Conservation (phyloP, 805 yeast species). For the Lachancea thermotolerans region DNA sequence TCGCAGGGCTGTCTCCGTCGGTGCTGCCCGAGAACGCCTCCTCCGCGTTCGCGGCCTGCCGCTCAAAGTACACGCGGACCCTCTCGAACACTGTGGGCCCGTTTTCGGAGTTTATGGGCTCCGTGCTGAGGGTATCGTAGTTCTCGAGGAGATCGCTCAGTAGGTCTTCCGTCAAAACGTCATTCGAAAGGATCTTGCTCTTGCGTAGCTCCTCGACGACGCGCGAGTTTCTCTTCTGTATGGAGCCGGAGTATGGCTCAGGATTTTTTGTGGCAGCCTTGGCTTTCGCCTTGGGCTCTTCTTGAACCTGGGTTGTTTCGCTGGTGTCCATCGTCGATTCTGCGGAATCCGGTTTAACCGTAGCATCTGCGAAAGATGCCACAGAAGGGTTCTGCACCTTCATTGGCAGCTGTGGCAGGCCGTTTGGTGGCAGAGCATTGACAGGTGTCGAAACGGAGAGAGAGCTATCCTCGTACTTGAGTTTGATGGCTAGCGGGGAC, state of each 20-base stretch:
- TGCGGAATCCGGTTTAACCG: neutral
- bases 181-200: neutral
- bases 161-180: conserved; percentile 5
- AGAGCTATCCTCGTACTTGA: too few species aligned
- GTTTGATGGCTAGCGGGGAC: too few species aligned
- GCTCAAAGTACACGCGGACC: conserved; percentile 3
- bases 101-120: neutral
- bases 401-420: conserved; percentile 1
- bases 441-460: conserved; percentile 1
- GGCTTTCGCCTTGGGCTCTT: neutral
- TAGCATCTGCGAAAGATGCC: conserved; percentile 1
- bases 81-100: conserved; percentile 9
- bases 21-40: neutral
- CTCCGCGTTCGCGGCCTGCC: neutral
- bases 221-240: neutral
- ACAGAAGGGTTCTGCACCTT: conserved; percentile 3
- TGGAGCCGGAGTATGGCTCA: neutral
- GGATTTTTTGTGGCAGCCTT: neutral
- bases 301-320: neutral
- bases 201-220: neutral
- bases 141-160: conserved; percentile 11
- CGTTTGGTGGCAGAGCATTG: neutral
- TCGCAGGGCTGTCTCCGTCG: neutral
- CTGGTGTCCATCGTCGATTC: neutral
- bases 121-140: conserved; percentile 8